Conservation (phyloP, 2,329 filamentous ascomycete species). For the Didymella lethalis region DNA sequence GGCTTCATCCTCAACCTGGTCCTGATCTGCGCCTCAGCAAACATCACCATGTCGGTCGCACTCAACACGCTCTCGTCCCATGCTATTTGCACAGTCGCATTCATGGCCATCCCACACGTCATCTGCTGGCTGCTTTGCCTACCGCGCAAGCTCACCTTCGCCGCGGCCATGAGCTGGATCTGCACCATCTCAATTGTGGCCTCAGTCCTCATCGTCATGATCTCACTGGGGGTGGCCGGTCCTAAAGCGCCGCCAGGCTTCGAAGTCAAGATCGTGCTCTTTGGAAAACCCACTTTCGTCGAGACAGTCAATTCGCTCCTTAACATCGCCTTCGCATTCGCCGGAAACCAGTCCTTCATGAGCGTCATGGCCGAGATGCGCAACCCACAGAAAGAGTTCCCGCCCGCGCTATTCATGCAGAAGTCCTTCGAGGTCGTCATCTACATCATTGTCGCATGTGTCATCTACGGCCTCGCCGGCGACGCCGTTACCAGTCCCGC, state of each 20-base stretch:
- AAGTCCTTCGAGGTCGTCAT: constrained; percentile 66
- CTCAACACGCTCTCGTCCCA: constrained; percentile 69
- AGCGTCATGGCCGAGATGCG: constrained; percentile 71
- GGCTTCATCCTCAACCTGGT: constrained; percentile 40
- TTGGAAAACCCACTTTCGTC: constrained; percentile 40
- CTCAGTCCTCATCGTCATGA: constrained; percentile 73
- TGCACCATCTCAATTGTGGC: constrained; percentile 65
- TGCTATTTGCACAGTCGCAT: constrained; percentile 70
- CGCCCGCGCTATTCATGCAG: constrained; percentile 67
- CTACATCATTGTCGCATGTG: constrained; percentile 69
- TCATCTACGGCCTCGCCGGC: constrained; percentile 73
- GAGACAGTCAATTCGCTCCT: constrained; percentile 40
- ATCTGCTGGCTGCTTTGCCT: constrained; percentile 67
- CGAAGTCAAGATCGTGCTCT: constrained; percentile 32
- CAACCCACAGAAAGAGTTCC: constrained; percentile 63
- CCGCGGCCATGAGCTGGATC: constrained; percentile 67
- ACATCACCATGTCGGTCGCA: constrained; percentile 60
- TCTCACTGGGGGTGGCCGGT: constrained; percentile 65
- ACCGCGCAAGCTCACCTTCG: constrained; percentile 68
- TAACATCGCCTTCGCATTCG: constrained; percentile 76
- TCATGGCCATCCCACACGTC: constrained; percentile 66
- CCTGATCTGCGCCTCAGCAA: constrained; percentile 40
- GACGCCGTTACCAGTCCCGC: constrained; percentile 69
- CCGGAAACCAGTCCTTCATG: constrained; percentile 72
- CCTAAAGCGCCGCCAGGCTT: constrained; percentile 48